Evolutionary conservation across 768 basidiomycete genomes (phyloP).

Genomic region (Boletellus ananas): DNA sequence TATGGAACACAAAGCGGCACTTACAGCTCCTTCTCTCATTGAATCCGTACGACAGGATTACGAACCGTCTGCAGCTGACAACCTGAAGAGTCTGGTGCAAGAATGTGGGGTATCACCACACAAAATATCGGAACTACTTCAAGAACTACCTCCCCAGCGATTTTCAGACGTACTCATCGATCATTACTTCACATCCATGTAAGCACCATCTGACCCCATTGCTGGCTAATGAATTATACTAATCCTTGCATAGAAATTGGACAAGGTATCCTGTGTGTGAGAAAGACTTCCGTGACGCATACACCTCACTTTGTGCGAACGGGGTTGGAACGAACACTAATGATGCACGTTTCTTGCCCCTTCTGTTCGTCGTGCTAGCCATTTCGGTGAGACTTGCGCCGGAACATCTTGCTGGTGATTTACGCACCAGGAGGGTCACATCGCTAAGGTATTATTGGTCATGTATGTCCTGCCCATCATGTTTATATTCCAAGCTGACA

Average conservation of each 20-base stretch:
- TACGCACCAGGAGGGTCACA: conserved; percentile 67
- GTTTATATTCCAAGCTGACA: conserved; percentile 15
- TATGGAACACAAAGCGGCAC: conserved; percentile 25
- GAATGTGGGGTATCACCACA: conserved; percentile 92
- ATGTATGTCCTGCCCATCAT: conserved; percentile 52
- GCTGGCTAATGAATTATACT: neutral
- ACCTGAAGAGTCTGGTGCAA: conserved; percentile 78
- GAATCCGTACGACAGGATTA: conserved; percentile 41
- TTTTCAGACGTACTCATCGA: conserved; percentile 77
- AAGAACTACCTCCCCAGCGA: conserved; percentile 78
- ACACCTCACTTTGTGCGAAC: conserved; percentile 60
- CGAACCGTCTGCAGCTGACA: conserved; percentile 65
- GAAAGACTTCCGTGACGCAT: conserved; percentile 71
- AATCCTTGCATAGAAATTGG: conserved; percentile 63
- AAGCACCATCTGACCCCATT: conserved; percentile 23
- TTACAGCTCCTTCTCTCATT: conserved; percentile 33
- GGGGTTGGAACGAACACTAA: conserved; percentile 63
- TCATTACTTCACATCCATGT: conserved; percentile 77
- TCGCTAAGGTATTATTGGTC: conserved; percentile 94
- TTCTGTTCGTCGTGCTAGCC: conserved; percentile 91
- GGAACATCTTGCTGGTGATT: conserved; percentile 78
- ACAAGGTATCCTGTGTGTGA: conserved; percentile 91
- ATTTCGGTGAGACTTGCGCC: conserved; percentile 84
- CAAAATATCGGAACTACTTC: conserved; percentile 83
- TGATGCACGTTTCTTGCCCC: conserved; percentile 80